phyloP scores from a whole-genome alignment of 331 rosid species.

The Quercus phellos region DNA sequence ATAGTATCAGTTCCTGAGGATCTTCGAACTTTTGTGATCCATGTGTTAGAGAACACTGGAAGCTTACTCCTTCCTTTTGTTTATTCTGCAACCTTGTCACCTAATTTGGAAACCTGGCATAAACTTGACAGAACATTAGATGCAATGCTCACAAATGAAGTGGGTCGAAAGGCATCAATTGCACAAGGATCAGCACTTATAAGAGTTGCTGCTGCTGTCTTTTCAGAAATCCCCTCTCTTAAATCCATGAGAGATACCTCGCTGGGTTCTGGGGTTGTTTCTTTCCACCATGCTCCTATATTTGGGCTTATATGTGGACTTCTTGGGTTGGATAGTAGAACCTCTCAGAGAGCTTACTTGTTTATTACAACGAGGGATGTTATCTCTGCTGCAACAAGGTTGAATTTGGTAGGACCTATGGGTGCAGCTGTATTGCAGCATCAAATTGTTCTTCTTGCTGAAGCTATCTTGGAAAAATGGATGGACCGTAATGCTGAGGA shows the following conservation, averaged over 20 bases:
- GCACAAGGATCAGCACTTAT: constrained; percentile 82
- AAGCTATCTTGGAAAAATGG: constrained; percentile 53
- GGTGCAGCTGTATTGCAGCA: constrained; percentile 71
- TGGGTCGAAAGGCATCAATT: constrained; percentile 71
- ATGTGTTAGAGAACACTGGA: constrained; percentile 68
- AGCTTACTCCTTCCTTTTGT: constrained; percentile 91
- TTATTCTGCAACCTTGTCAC: constrained; percentile 48
- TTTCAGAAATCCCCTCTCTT: constrained; percentile 57
- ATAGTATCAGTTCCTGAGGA: constrained; percentile 53
- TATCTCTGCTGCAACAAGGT: constrained; percentile 79
- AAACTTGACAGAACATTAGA: constrained; percentile 59
- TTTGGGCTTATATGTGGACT: constrained; percentile 73
- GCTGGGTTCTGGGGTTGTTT: constrained; percentile 37
- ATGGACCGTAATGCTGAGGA: constrained; percentile 55
- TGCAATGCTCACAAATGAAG: constrained; percentile 74
- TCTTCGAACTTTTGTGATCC: constrained; percentile 60
- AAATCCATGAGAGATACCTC: constrained; percentile 61
- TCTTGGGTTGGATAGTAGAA: constrained; percentile 47
- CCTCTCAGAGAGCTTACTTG: constrained; percentile 75
- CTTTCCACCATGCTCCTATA: constrained; percentile 75
- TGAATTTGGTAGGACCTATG: constrained; percentile 72
- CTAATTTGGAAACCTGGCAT: constrained; percentile 54
- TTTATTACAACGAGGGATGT: constrained; percentile 71
- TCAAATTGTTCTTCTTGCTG: constrained; percentile 52
- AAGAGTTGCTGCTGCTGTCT: constrained; percentile 78